phyloP scores from a whole-genome alignment of 2,329 filamentous ascomycete genomes.

The Cucurbitaria berberidis region DNA sequence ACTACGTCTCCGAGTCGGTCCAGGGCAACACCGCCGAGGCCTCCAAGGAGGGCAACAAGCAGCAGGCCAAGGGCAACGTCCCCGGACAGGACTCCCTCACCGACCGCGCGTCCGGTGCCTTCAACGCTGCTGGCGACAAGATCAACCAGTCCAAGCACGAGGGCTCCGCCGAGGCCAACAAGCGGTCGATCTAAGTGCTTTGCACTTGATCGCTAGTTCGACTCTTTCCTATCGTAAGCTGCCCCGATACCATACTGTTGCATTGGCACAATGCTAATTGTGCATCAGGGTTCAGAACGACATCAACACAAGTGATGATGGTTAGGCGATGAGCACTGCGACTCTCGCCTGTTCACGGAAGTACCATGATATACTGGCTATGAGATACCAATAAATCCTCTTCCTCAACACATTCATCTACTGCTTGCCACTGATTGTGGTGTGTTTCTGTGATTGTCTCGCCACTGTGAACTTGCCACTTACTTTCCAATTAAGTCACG shows the following conservation, averaged over 20 bases:
- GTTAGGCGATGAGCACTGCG: constrained; percentile 24
- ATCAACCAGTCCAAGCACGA: constrained; percentile 60
- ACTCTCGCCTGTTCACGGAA: constrained; percentile 24
- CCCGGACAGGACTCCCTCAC: constrained; percentile 35
- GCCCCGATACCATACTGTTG: background rate
- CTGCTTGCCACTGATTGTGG: too few relatives aligned
- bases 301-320: constrained; percentile 11
- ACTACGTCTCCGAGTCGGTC: constrained; percentile 71
- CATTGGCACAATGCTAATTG: background rate
- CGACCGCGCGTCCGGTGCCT: constrained; percentile 62
- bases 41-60: constrained; percentile 74
- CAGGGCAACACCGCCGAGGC: constrained; percentile 63
- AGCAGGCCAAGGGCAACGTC: constrained; percentile 65
- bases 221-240: constrained; percentile 24
- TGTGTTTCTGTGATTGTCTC: too few relatives aligned
- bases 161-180: constrained; percentile 57
- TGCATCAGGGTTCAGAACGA: constrained; percentile 17
- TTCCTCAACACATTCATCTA: constrained; percentile 13
- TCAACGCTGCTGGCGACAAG: constrained; percentile 61
- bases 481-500: too few relatives aligned
- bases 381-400: constrained; percentile 37
- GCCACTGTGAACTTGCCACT: too few relatives aligned
- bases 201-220: constrained; percentile 17
- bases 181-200: constrained; percentile 45
- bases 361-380: constrained; percentile 29